Evolutionary conservation across 176 grass and related monocot species (phyloP), one percentile per base, ranked within the genome.

Genomic region (Phyllostachys edulis): DNA sequence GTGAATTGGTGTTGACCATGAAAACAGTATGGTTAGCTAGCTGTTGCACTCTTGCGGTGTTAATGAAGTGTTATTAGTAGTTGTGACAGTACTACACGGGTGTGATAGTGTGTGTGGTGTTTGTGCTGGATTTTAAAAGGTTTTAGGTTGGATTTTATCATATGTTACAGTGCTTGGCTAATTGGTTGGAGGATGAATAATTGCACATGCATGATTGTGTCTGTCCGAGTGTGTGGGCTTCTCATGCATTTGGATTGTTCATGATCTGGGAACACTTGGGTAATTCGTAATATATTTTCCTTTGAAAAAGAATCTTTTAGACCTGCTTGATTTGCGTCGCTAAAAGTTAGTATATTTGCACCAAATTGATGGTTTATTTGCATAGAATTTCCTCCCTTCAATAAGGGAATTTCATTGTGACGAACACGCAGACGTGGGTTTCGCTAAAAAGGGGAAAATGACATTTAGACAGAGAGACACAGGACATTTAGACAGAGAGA

Each of bases 181-280:
- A 34, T 34, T 36, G 17, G 26, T 85, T 70, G 51, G 26, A 77
- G 37, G 63, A 36, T 68, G 37, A 77, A 78, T 85, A 69, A 46
- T 45, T 21, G 7, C 5, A 34, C n/a, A 47, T 37, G 18, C 39
- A 45, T 46, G n/a, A 8, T 20, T 77, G 37, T 55, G 17, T 37
- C 17, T 75, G 17, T 75, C 29, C 0, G 16, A 55, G 15, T 14
- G 29, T 56, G 16, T 73, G 45, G 7, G 9, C 29, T 75, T 37
- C 7, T 73, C 27, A 73, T 51, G 44, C 29, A 20, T 9, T 29
- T 18, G 7, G 44, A 18, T 27, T 27, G 14, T 50, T 73, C 24
- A 73, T 34, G 15, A 52, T 32, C 46, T 20, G 24, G 24, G 6
- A 73, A 52, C 46, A 74, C 23, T 36, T 64, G 14, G 27, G 5